Base-by-base conservation (phyloP, 257 asterid species). In the Leptodermis oblonga region DNA sequence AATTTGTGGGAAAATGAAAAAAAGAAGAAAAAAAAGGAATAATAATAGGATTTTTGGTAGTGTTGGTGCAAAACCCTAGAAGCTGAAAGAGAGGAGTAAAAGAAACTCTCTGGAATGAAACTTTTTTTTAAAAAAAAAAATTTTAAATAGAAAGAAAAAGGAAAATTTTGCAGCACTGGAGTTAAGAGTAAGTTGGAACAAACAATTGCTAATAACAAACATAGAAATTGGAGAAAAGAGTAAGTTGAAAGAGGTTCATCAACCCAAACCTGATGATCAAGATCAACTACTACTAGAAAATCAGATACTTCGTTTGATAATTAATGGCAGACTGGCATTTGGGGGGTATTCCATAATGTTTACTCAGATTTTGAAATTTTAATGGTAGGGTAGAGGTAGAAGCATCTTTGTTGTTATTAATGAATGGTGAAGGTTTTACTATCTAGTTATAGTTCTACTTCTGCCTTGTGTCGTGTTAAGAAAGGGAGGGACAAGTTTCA, bases 21-120 rank as follows among this genome's bases (percentile, higher is more conserved):
- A 67, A 39, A 45, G 23, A 51, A 22, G 49, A 5, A 58, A 34
- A 52, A 22, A 36, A 39, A 60, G 78, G 62, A 25, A 45, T 37
- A 49, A 70, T 42, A 39, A 62, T 36, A 49, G 37, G 62, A 45
- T 25, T 67, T 36, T 64, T 14, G 59, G n/a, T 4, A n/a, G 18
- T 20, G 84, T 71, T 70, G 86, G 87, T 78, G 74, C 89, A 84
- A 80, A 86, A 81, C 84, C 89, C 90, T 82, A 81, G 86, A 83
- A 63, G 43, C 0, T 46, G 5, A 3, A 31, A 15, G 25, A 7
- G 30, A 9, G 10, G 31, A 61, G 46, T 20, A 39, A 60, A 11
- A 77, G 76, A 68, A 68, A 45, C 69, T 14, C n/a, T 1, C n/a
- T n/a, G n/a, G n/a, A n/a, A n/a, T n/a, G n/a, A n/a, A n/a, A n/a